These are phyloP conservation scores for Agapanthus africanus DNA, from an alignment of 106 monocot species.

Conservation along the genomic window DNA sequence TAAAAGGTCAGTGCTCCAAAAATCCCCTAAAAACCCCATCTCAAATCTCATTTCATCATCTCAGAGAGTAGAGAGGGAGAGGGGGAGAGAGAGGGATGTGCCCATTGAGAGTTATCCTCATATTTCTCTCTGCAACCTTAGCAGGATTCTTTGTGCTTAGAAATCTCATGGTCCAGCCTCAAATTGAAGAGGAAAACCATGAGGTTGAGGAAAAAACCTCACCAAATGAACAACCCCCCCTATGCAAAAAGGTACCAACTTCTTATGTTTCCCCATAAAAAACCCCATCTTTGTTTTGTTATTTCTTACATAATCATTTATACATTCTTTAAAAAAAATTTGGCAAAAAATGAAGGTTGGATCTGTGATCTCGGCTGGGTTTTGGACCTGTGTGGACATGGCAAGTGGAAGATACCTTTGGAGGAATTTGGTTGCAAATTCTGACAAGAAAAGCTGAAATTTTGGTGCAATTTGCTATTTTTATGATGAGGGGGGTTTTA, in stretches of 20 bases:
- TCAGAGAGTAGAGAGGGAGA: too few species aligned
- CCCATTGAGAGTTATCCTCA: conserved; percentile 71
- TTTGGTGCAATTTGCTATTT: too few species aligned
- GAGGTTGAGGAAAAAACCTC: conserved; percentile 11
- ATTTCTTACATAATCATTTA: too few species aligned
- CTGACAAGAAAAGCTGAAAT: conserved; percentile 18
- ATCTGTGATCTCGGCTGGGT: conserved; percentile 36
- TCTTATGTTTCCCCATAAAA: too few species aligned
- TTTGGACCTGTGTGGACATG: conserved; percentile 89
- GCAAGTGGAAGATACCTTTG: conserved; percentile 84
- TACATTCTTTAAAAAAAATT: too few species aligned
- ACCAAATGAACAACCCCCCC: conserved; percentile 11
- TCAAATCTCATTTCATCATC: too few species aligned
- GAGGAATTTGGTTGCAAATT: conserved; percentile 43
- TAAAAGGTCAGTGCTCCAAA: neutral
- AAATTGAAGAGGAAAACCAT: conserved; percentile 8
- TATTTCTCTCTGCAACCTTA: conserved; percentile 82
- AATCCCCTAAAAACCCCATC: too few species aligned
- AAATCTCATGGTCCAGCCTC: conserved; percentile 25
- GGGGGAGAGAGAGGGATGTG: conserved; percentile 40
- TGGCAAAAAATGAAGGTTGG: conserved; percentile 21
- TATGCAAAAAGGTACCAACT: conserved; percentile 28
- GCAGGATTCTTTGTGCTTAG: conserved; percentile 76
- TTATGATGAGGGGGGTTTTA: too few species aligned
- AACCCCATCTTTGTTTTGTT: neutral